Conservation (phyloP, 306 rosid species). For the Trichosanthes cucumerina region DNA sequence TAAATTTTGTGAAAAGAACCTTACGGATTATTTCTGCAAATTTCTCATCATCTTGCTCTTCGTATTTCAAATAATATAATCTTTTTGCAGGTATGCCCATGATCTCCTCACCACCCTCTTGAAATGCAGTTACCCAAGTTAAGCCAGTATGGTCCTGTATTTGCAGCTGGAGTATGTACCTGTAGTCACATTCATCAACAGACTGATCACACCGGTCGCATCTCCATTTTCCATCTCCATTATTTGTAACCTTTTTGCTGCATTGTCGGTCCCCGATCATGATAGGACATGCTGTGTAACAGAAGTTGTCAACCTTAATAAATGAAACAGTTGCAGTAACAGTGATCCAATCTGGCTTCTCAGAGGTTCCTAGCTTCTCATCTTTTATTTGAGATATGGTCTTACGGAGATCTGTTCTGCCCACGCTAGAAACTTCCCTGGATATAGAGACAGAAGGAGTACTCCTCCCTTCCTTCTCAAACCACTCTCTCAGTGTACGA, state of each 20-base stretch:
- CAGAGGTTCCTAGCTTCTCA: constrained; percentile 82
- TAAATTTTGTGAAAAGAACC: constrained; percentile 46
- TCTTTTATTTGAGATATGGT: constrained; percentile 74
- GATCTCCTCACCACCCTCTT: constrained; percentile 87
- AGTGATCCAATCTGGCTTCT: constrained; percentile 91
- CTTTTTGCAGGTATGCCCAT: constrained; percentile 71
- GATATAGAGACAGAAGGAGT: constrained; percentile 53
- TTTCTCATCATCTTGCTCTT: constrained; percentile 57
- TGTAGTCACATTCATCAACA: constrained; percentile 59
- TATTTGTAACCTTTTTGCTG: constrained; percentile 68
- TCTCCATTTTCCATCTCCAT: constrained; percentile 89
- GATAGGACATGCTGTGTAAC: constrained; percentile 80
- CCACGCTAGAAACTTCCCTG: constrained; percentile 34
- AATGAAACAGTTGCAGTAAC: constrained; percentile 53
- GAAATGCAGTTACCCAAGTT: constrained; percentile 87
- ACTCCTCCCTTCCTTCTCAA: constrained; percentile 64
- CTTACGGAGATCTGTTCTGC: constrained; percentile 48
- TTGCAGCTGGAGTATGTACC: constrained; percentile 71
- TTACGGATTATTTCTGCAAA: constrained; percentile 51
- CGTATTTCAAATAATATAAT: constrained; percentile 48
- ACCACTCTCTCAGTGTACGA: constrained; percentile 48
- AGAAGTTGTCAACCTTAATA: constrained; percentile 59
- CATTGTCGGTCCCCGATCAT: constrained; percentile 77
- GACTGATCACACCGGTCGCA: constrained; percentile 72
- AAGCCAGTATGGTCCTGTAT: constrained; percentile 77